Evolutionary conservation across 225 moss, liverwort and hornwort genomes (phyloP), one percentile per base, ranked within the genome.

Genomic region (Asterella californica): DNA sequence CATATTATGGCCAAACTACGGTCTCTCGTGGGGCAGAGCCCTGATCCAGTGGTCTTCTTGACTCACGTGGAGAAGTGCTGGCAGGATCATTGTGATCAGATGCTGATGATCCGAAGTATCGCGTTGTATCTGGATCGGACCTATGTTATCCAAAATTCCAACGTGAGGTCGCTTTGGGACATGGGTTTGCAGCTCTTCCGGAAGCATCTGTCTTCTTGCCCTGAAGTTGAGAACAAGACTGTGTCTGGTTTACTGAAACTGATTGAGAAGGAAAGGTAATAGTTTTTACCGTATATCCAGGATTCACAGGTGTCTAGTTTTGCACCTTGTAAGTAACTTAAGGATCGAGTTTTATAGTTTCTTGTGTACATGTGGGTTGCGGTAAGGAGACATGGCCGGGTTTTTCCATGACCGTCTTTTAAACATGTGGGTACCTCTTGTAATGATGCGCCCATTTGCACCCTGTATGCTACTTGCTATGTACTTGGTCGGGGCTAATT

Each of bases 81-180:
- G 99, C 99, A 99, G 83, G 93, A 99, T 85, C 95, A 99, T 83
- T 99, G 99, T 84, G 90, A 99, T 70, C 99, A 99, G 85, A 99
- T 99, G 99, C 95, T 99, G 79, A 88, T 99, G 84, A 99, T 99
- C 62, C 86, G 99, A 36, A 95, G 99, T 82, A 99, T 99, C 82
- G 95, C 99, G 36, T 86, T 99, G 45, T 99, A 99, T 85, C 81
- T 95, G 82, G 99, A 99, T 85, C 95, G 95, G 32, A 99, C 99
- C 24, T 99, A 99, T 87, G 99, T 95, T 17, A 93, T 99, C 70
- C 99, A 95, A 74, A 99, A 92, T 72, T 88, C 95, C 63, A 93
- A 93, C 87, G 95, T 99, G 82, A 89, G 95, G 69, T 99, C 99
- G 34, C 85, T 99, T 52, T 99, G 99, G 99, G 99, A 99, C 57